A percentile compares a stretch with the other conserved stretches of the same genome.
phyloP scores from a whole-genome alignment of 2,329 filamentous ascomycete genomes.

The Neofusicoccum kwambonambiense region DNA sequence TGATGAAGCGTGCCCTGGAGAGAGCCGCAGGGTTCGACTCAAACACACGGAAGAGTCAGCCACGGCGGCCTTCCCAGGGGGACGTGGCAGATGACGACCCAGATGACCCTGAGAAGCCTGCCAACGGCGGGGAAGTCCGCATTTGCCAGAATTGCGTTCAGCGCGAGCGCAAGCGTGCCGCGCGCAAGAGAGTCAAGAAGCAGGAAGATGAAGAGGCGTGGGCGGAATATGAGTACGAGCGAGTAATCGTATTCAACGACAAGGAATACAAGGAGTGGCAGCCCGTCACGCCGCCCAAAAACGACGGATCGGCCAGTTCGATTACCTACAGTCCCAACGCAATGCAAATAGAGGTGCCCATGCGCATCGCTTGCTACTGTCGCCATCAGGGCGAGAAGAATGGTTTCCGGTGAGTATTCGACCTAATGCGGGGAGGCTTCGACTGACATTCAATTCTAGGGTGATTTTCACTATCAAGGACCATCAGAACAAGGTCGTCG shows the following conservation, averaged over 20 bases:
- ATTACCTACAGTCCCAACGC: constrained; percentile 33
- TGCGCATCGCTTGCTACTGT: constrained; percentile 96
- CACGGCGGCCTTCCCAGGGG: constrained; percentile 35
- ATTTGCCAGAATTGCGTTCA: constrained; percentile 92
- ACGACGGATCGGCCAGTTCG: background rate
- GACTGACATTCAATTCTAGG: constrained; percentile 28
- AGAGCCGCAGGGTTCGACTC: constrained; percentile 51
- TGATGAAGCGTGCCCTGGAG: constrained; percentile 65
- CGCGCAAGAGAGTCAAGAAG: constrained; percentile 89
- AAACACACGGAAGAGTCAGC: constrained; percentile 30
- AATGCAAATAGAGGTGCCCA: constrained; percentile 78
- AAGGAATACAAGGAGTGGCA: constrained; percentile 36
- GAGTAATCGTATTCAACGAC: constrained; percentile 42
- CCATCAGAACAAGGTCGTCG: constrained; percentile 68
- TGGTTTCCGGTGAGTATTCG: constrained; percentile 61
- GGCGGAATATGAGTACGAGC: constrained; percentile 49
- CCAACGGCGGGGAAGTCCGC: constrained; percentile 88
- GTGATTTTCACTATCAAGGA: constrained; percentile 93
- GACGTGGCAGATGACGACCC: constrained; percentile 47
- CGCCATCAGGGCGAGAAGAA: constrained; percentile 87
- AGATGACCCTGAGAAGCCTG: constrained; percentile 68
- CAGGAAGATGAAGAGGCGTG: constrained; percentile 89
- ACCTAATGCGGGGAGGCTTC: background rate
- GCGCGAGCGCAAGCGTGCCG: constrained; percentile 85
- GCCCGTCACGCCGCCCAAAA: constrained; percentile 4